Percentiles rank a stretch among this genome's conserved stretches.
phyloP scores from a whole-genome alignment of 176 grass and related monocot species.

The Puccinellia tenuiflora region DNA sequence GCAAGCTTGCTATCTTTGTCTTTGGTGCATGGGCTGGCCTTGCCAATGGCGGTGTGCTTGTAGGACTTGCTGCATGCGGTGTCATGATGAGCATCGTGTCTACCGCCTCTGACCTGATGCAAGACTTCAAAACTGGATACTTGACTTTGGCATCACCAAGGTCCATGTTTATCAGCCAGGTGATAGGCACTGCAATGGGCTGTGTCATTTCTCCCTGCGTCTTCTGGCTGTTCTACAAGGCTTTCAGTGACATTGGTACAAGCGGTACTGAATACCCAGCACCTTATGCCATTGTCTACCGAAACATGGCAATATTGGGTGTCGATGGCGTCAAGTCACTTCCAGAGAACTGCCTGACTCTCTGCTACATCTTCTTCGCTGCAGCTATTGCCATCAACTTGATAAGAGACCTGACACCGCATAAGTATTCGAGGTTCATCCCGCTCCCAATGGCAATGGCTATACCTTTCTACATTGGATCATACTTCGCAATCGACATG shows the following conservation, averaged over 20 bases:
- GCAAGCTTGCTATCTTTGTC: slow-evolving; percentile 92
- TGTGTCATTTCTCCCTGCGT: slow-evolving; percentile 74
- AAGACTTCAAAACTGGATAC: slow-evolving; percentile 96
- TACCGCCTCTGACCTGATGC: slow-evolving; percentile 91
- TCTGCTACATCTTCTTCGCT: slow-evolving; percentile 75
- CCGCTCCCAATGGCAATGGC: slow-evolving; percentile 96
- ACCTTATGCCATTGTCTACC: slow-evolving; percentile 88
- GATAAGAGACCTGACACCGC: slow-evolving; percentile 40
- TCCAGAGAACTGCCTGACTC: slow-evolving; percentile 69
- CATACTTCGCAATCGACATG: slow-evolving; percentile 98
- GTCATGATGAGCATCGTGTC: slow-evolving; percentile 98
- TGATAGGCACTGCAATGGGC: slow-evolving; percentile 83
- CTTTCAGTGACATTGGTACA: slow-evolving; percentile 59
- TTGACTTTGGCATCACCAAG: slow-evolving; percentile 79
- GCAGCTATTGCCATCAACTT: slow-evolving; percentile 62
- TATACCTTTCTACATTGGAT: slow-evolving; percentile 84
- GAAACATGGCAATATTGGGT: slow-evolving; percentile 88
- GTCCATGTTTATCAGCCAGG: slow-evolving; percentile 96
- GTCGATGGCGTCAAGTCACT: slow-evolving; percentile 64
- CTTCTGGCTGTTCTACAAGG: slow-evolving; percentile 97
- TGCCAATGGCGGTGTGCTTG: slow-evolving; percentile 64
- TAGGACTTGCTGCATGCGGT: slow-evolving; percentile 74
- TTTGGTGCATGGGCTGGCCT: slow-evolving; percentile 86
- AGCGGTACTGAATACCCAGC: slow-evolving; percentile 71
- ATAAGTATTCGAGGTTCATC: slow-evolving; percentile 53